phyloP scores from a whole-genome alignment of 257 asterid species.

The Forsythia viridissima region DNA sequence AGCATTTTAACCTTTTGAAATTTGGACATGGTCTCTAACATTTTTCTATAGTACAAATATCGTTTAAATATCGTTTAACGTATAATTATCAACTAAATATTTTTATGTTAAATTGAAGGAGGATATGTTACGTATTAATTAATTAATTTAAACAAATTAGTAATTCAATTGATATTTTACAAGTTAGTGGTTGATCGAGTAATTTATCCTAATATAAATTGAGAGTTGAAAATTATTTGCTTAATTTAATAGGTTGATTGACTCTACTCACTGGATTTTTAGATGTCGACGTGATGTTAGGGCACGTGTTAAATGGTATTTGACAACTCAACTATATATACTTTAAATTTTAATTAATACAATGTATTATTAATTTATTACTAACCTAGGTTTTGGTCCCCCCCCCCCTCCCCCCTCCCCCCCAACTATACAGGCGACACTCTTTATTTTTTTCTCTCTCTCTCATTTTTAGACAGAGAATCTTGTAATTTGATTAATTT shows the following conservation, averaged over 20 bases:
- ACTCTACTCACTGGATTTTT: background rate
- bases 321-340: slow-evolving; percentile 43
- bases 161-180: background rate
- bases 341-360: background rate
- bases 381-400: background rate
- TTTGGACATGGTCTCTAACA: too few species aligned
- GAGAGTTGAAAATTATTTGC: background rate
- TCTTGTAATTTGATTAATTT: too few species aligned
- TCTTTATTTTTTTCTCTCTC: background rate
- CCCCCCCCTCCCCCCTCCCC: background rate
- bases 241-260: slow-evolving; percentile 11
- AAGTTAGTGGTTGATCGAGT: background rate
- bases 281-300: background rate
- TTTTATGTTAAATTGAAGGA: too few species aligned
- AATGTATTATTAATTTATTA: too few species aligned
- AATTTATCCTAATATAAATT: background rate
- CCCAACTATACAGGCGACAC: background rate
- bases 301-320: slow-evolving; percentile 50
- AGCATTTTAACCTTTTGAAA: background rate
- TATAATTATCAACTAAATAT: too few species aligned
- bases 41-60: too few species aligned
- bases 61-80: too few species aligned
- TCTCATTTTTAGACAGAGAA: too few species aligned
- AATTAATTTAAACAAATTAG: too few species aligned
- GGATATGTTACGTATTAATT: too few species aligned